phyloP scores from a whole-genome alignment of 1,139 yeast species.

The Debaryomycetaceae sp. region DNA sequence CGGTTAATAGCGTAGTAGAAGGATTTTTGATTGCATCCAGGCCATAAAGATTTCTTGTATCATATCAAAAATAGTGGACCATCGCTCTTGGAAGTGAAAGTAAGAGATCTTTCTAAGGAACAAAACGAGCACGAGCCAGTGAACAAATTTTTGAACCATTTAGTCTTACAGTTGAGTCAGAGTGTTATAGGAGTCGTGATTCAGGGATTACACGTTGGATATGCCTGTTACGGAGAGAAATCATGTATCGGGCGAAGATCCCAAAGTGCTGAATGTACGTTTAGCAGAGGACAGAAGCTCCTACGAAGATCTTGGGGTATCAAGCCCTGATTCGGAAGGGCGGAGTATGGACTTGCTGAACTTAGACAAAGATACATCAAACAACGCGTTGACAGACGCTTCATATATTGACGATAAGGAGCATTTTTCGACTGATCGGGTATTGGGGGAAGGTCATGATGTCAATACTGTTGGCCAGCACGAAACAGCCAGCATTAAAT shows the following conservation, averaged over 20 bases:
- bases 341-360: background rate
- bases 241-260: background rate
- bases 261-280: background rate
- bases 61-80: too few species aligned
- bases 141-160: too few species aligned
- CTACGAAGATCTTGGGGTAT: background rate
- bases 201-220: background rate
- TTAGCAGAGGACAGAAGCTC: background rate
- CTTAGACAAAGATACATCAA: background rate
- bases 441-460: background rate
- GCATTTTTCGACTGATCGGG: background rate
- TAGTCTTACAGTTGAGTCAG: too few species aligned
- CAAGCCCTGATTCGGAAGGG: background rate
- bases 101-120: too few species aligned
- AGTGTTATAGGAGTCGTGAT: background rate
- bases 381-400: background rate
- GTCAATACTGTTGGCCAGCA: background rate
- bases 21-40: too few species aligned
- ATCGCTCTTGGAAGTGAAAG: too few species aligned
- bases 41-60: too few species aligned
- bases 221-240: conserved; percentile 1
- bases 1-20: too few species aligned
- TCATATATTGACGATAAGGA: background rate
- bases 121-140: too few species aligned
- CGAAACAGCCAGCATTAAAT: background rate